Conservation (phyloP, 148 eudicot species). For the Rhododendron mucronatum region DNA sequence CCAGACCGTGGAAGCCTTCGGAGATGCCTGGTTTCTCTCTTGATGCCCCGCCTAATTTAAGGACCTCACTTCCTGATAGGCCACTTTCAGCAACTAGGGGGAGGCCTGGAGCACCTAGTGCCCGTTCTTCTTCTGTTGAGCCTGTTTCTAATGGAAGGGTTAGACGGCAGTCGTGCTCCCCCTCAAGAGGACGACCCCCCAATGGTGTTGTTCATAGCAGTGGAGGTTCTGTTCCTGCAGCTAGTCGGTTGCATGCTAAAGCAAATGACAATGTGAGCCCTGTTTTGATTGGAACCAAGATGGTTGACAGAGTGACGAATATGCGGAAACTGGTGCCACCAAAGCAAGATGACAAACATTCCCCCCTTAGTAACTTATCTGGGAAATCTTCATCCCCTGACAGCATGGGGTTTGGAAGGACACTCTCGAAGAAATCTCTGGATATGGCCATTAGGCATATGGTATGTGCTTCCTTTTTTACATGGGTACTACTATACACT, state of each 20-base stretch:
- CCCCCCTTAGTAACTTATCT: slow-evolving; percentile 72
- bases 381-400: slow-evolving; percentile 93
- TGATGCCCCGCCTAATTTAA: slow-evolving; percentile 86
- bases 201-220: slow-evolving; percentile 51
- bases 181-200: slow-evolving; percentile 83
- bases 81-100: slow-evolving; percentile 87
- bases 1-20: slow-evolving; percentile 91
- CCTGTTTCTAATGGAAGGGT: slow-evolving; percentile 58
- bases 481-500: background rate
- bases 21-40: slow-evolving; percentile 97
- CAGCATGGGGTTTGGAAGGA: slow-evolving; percentile 87
- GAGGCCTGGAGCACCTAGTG: slow-evolving; percentile 69
- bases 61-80: slow-evolving; percentile 83
- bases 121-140: slow-evolving; percentile 76
- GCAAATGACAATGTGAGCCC: slow-evolving; percentile 84
- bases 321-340: slow-evolving; percentile 94
- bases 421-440: slow-evolving; percentile 86
- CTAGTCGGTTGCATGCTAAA: slow-evolving; percentile 61
- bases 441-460: slow-evolving; percentile 99
- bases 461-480: slow-evolving; percentile 38
- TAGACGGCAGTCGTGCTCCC: slow-evolving; percentile 87
- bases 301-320: slow-evolving; percentile 96
- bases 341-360: slow-evolving; percentile 72
- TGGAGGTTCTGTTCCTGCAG: slow-evolving; percentile 86
- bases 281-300: slow-evolving; percentile 75